Conservation (phyloP, 2,329 filamentous ascomycete species). For the Sarocladium brachiariae region DNA sequence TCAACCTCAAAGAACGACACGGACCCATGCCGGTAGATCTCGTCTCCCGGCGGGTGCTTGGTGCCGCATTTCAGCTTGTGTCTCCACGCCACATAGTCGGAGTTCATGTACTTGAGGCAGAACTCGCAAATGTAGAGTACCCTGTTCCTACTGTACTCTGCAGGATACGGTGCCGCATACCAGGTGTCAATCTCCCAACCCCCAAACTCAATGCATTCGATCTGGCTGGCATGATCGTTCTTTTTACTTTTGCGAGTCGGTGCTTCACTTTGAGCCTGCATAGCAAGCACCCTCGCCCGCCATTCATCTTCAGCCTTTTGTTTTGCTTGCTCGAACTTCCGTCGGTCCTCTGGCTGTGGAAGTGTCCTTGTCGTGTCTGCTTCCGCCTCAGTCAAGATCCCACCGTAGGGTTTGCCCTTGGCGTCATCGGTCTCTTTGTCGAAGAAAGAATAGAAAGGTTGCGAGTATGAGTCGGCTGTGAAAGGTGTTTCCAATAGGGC, state of each 20-base stretch:
- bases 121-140: slow-evolving; percentile 99
- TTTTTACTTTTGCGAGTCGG: slow-evolving; percentile 64
- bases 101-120: slow-evolving; percentile 99
- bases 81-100: slow-evolving; percentile 94
- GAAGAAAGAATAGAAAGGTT: slow-evolving; percentile 81
- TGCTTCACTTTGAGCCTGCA: slow-evolving; percentile 57
- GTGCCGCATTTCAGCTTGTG: slow-evolving; percentile 96
- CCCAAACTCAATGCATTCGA: slow-evolving; percentile 97
- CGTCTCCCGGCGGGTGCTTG: slow-evolving; percentile 94
- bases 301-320: slow-evolving; percentile 89
- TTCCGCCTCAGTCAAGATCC: slow-evolving; percentile 81
- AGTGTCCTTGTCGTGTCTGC: slow-evolving; percentile 88
- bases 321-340: slow-evolving; percentile 82
- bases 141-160: slow-evolving; percentile 94
- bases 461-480: slow-evolving; percentile 55
- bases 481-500: slow-evolving; percentile 46
- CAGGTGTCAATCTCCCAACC: slow-evolving; percentile 98
- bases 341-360: slow-evolving; percentile 71
- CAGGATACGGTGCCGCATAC: slow-evolving; percentile 96
- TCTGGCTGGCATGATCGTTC: slow-evolving; percentile 77
- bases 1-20: slow-evolving; percentile 97
- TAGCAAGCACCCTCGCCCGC: slow-evolving; percentile 56
- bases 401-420: slow-evolving; percentile 91
- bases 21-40: slow-evolving; percentile 88
- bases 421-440: slow-evolving; percentile 84